Conservation (phyloP, 2,329 filamentous ascomycete genomes). For the Fonsecaea pugnacius region DNA sequence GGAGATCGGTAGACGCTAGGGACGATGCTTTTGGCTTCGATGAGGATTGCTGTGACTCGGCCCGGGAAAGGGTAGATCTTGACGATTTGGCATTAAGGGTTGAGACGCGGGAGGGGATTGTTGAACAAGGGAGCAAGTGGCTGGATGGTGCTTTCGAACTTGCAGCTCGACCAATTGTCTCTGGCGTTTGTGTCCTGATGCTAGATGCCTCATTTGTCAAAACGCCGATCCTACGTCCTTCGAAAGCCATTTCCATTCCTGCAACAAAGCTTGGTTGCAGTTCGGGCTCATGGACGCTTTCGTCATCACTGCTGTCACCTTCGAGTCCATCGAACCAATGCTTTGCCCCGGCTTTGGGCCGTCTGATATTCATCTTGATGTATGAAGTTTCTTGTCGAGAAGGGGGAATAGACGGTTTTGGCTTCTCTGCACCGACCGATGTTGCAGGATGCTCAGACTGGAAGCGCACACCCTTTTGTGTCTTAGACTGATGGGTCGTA, state of each 20-base stretch:
- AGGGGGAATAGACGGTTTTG: conserved; percentile 19
- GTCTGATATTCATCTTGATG: conserved; percentile 35
- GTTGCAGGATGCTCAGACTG: conserved; percentile 6
- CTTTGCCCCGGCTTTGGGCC: conserved; percentile 36
- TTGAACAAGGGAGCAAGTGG: conserved; percentile 16
- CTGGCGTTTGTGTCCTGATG: conserved; percentile 1
- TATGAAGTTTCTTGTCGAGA: conserved; percentile 18
- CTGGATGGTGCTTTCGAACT: conserved; percentile 11
- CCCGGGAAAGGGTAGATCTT: conserved; percentile 24
- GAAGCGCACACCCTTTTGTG: conserved; percentile 22
- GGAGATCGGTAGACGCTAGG: conserved; percentile 45
- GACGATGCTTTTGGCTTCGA: conserved; percentile 28
- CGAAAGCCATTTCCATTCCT: conserved; percentile 35
- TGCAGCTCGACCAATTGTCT: conserved; percentile 8
- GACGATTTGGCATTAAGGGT: conserved; percentile 35
- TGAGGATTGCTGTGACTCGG: conserved; percentile 3
- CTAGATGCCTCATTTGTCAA: conserved; percentile 9
- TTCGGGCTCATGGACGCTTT: conserved; percentile 36
- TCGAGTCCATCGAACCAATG: conserved; percentile 45
- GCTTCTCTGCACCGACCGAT: conserved; percentile 12
- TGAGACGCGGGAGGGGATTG: conserved; percentile 29
- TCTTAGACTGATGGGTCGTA: conserved; percentile 1
- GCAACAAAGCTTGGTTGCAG: conserved; percentile 33
- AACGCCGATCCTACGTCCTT: conserved; percentile 29
- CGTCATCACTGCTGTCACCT: conserved; percentile 41